Base-by-base conservation (phyloP, 352 stramenopile species). In the Pythium dissimile region DNA sequence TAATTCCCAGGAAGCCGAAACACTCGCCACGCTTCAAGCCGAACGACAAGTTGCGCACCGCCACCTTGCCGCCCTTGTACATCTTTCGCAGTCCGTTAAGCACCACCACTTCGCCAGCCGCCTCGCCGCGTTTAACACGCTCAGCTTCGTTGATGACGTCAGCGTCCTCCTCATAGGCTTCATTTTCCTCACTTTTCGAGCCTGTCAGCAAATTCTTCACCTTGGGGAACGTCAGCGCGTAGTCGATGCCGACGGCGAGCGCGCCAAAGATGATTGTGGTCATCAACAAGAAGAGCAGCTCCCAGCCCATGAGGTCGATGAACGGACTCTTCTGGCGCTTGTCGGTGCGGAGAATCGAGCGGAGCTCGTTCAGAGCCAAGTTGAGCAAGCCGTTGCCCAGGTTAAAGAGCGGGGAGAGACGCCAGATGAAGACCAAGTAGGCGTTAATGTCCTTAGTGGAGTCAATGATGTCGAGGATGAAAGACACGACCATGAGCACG, bases 1-100 rank as follows among this genome's bases (percentile, higher is more conserved):
- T 92, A 44, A 88, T 84, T 13, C 94, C 94, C 23, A 98, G 62
- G 31, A 97, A 90, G 0, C 94, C 94, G 66, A 98, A 98, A 55
- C 89, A 96, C 52, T 98, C 88, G 32, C 94, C 91, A 21, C 71
- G 59, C 4, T 72, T 55, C 16, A 97, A 59, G 24, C 71, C 80
- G 28, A 96, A 91, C 0, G 75, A 89, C 27, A 97, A 46, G 24
- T 83, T 69, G 41, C 67, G 54, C 12, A 93, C 76, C 0, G 82
- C 89, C 21, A 88, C 73, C 61, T 95, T 97, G 46, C 75, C 60
- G 21, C 77, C 84, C 27, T 72, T 77, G 69, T 95, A 97, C 39
- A 97, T 82, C 70, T 97, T 97, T 16, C 84, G 66, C 9, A 97
- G 61, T 12, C 56, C 44, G n/a, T 85, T 63, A 3, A 97, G 41